Evolutionary conservation across 1,284 basidiomycete genomes (phyloP).

Genomic region (Ceratobasidium sp.): DNA sequence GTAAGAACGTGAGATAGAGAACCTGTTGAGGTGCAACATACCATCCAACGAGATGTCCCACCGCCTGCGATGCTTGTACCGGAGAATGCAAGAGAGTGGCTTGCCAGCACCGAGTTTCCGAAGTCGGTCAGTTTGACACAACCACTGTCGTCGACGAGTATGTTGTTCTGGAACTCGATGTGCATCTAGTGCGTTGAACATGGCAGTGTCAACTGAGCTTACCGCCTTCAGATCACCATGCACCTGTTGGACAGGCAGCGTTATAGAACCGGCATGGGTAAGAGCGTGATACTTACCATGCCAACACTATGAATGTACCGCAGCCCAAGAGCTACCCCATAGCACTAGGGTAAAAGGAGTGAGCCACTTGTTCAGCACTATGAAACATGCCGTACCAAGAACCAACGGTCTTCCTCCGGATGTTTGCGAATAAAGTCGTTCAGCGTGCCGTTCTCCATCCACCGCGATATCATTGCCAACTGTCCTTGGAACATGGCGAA

Average conservation of each 20-base stretch:
- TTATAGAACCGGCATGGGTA: not conserved
- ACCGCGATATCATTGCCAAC: not conserved
- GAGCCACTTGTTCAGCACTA: not conserved
- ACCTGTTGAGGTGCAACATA: not conserved
- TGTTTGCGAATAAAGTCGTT: not conserved
- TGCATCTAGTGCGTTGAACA: not conserved
- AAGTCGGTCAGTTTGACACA: not conserved
- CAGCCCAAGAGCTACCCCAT: not conserved
- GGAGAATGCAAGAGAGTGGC: not conserved
- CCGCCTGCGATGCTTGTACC: not conserved
- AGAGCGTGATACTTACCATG: not conserved
- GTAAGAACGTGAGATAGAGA: not conserved
- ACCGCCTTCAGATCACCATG: not conserved
- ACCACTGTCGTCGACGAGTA: not conserved
- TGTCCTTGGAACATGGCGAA: not conserved
- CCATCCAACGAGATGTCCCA: not conserved
- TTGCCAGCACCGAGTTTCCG: not conserved
- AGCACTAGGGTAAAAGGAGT: not conserved
- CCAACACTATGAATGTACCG: not conserved
- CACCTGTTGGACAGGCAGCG: not conserved
- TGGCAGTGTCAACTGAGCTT: not conserved
- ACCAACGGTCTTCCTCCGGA: not conserved
- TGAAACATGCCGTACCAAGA: not conserved
- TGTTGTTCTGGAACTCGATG: not conserved
- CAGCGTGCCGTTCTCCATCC: slow-evolving; percentile 2